Conservation (phyloP, 768 basidiomycete species). For the Filobasidium floriforme region DNA sequence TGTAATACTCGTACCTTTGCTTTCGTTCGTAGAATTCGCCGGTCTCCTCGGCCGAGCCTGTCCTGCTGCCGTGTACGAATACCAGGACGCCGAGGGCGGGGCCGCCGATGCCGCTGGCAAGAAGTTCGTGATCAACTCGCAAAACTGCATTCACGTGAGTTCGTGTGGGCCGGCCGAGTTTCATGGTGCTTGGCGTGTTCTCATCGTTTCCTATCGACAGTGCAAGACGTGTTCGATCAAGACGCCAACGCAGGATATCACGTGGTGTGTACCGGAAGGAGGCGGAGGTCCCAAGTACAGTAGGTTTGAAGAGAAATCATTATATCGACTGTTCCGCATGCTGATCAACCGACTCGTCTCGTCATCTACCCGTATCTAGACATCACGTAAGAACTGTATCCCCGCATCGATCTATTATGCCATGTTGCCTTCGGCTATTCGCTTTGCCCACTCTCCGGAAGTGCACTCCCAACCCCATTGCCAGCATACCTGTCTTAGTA, state of each 20-base stretch:
- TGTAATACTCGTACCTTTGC: neutral
- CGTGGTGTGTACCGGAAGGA: constrained; percentile 89
- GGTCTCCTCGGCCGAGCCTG: constrained; percentile 82
- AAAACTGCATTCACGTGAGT: constrained; percentile 49
- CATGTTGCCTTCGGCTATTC: constrained; percentile 1
- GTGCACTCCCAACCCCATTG: constrained; percentile 36
- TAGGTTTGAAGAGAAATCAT: constrained; percentile 45
- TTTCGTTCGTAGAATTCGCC: constrained; percentile 58
- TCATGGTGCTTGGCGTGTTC: neutral
- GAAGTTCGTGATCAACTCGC: constrained; percentile 91
- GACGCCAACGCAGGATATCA: constrained; percentile 88
- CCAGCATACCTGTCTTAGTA: constrained; percentile 41
- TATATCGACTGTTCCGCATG: too few species aligned
- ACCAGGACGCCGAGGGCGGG: constrained; percentile 62
- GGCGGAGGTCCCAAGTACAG: constrained; percentile 95
- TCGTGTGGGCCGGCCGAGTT: neutral
- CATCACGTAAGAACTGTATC: constrained; percentile 1
- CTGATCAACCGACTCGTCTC: neutral
- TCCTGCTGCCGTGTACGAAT: constrained; percentile 95
- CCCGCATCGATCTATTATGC: neutral
- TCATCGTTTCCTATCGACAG: constrained; percentile 46
- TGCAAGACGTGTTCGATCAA: constrained; percentile 96
- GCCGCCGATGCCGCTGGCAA: constrained; percentile 65
- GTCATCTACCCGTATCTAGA: neutral
- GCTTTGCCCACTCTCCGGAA: neutral